Conservation (phyloP, 768 basidiomycete genomes). For the Tulasnella sp. region DNA sequence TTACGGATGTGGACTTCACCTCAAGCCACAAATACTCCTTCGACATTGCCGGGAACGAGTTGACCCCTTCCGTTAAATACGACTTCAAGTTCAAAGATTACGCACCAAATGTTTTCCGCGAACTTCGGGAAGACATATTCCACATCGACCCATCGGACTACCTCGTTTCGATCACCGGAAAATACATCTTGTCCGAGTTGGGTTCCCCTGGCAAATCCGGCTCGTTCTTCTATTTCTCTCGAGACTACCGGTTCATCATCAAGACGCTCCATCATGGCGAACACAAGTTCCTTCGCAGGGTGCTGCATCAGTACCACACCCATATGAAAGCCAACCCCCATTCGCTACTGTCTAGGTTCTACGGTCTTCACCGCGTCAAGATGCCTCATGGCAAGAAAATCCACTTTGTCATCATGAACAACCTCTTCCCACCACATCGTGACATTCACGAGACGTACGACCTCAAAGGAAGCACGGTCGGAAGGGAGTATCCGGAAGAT, state of each 20-base stretch:
- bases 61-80: slow-evolving; percentile 96
- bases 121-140: slow-evolving; percentile 90
- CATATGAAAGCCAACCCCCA: slow-evolving; percentile 90
- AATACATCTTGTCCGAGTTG: slow-evolving; percentile 96
- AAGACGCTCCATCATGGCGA: slow-evolving; percentile 95
- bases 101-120: slow-evolving; percentile 96
- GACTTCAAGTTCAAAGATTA: slow-evolving; percentile 99
- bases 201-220: slow-evolving; percentile 98
- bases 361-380: slow-evolving; percentile 96
- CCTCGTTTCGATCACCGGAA: slow-evolving; percentile 89
- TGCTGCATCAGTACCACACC: slow-evolving; percentile 76
- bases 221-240: slow-evolving; percentile 98
- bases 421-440: slow-evolving; percentile 94
- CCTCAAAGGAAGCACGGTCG: slow-evolving; percentile 91
- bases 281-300: slow-evolving; percentile 84
- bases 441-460: slow-evolving; percentile 98
- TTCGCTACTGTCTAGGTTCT: slow-evolving; percentile 89
- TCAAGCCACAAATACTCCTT: slow-evolving; percentile 94
- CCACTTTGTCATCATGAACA: slow-evolving; percentile 99
- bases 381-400: slow-evolving; percentile 91
- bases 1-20: slow-evolving; percentile 81
- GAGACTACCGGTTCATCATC: slow-evolving; percentile 99
- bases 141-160: slow-evolving; percentile 97
- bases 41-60: slow-evolving; percentile 86
- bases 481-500: slow-evolving; percentile 81